Percentiles rank a stretch among this genome's conserved stretches.
Evolutionary conservation across 2,329 filamentous ascomycete species (phyloP).

Genomic region (Fusarium kyushuense): DNA sequence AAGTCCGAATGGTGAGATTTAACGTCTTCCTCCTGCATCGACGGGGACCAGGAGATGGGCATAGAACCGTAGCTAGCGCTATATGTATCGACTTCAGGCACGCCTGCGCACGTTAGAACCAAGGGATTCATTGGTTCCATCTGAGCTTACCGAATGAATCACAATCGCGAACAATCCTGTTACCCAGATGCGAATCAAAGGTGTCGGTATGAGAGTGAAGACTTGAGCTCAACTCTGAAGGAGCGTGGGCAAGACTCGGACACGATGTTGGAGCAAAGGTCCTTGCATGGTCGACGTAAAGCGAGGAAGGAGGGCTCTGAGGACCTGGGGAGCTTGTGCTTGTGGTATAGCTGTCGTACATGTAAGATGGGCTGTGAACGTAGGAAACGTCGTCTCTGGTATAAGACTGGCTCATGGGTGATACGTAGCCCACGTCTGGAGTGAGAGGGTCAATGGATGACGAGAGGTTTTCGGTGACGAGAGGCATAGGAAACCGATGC

Average conservation of each 20-base stretch:
- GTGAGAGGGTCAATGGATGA: conserved; percentile 70
- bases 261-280: conserved; percentile 68
- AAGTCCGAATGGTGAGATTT: conserved; percentile 59
- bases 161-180: conserved; percentile 66
- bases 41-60: conserved; percentile 60
- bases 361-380: conserved; percentile 66
- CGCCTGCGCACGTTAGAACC: conserved; percentile 59
- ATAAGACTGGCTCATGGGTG: conserved; percentile 69
- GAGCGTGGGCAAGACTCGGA: conserved; percentile 70
- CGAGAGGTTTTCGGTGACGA: conserved; percentile 64
- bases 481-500: conserved; percentile 60
- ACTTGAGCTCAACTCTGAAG: conserved; percentile 71
- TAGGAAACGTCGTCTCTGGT: conserved; percentile 69
- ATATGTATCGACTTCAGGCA: conserved; percentile 66
- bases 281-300: conserved; percentile 66
- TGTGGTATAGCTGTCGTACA: conserved; percentile 67
- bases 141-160: conserved; percentile 66
- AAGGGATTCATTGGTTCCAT: conserved; percentile 52
- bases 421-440: conserved; percentile 70
- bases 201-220: conserved; percentile 70
- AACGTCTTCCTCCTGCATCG: conserved; percentile 60
- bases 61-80: conserved; percentile 63
- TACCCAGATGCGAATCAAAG: conserved; percentile 67
- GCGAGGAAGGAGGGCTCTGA: conserved; percentile 66
- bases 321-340: conserved; percentile 65